Base-by-base conservation (phyloP, 306 rosid species). In the Corylus heterophylla region DNA sequence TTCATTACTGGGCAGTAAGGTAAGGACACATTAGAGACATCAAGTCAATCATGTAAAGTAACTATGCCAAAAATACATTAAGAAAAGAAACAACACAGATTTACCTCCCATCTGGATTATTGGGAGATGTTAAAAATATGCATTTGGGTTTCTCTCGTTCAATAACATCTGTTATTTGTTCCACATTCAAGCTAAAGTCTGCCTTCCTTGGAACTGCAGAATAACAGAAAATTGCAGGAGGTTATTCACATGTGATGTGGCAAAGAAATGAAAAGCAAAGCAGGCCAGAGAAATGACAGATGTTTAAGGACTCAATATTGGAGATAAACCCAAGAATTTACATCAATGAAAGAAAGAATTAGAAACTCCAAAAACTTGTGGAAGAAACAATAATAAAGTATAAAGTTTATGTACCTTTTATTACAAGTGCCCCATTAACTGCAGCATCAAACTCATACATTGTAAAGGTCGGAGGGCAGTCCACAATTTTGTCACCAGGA, bases 391-490 rank as follows among this genome's bases (percentile, higher is more conserved):
- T 35, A 55, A 62, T 35, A 18, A 29, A 76, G n/a, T 8, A 71
- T 29, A 56, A 50, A 72, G 54, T 1, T 7, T 54, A 17, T 76
- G 39, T 76, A 90, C 99, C 99, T 93, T 95, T 89, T 76, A 91
- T 86, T 74, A 90, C 97, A 77, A 74, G 75, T 39, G 98, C 99
- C 49, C 91, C 96, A 77, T 95, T 95, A 27, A 93, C 97, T 49
- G 94, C 94, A 39, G 99, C 98, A 73, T 93, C 99, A 89, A 95
- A 95, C 81, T 93, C 97, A 85, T 95, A 95, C 99, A 95, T 95
- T 66, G 99, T 95, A 85, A 95, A 95, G 42, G 98, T 93, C 5
- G 97, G 98, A 71, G 98, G 99, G 73, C 99, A 95, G 84, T 95
- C 98, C 47, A 95, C 87, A 79, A 95, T 93, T 89, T 93, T 95